Percentiles rank a stretch among this genome's conserved stretches.
Evolutionary conservation across 1,139 yeast genomes (phyloP).

Genomic region (Yamadazyma pseudoaaseri): DNA sequence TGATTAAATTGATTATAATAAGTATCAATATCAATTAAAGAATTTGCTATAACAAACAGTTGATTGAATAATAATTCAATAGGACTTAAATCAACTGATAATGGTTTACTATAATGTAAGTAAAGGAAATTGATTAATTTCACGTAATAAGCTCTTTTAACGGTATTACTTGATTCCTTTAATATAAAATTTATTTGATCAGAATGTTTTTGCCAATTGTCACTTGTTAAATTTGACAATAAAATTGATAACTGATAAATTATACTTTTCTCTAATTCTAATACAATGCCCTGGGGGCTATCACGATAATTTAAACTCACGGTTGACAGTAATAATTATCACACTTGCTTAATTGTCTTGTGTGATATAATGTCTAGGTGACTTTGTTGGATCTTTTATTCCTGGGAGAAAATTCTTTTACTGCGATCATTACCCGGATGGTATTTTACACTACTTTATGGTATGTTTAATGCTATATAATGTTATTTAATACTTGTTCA

Average conservation of each 20-base stretch:
- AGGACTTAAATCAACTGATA: constrained; percentile 3
- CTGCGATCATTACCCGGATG: constrained; percentile 3
- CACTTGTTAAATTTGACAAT: constrained; percentile 40
- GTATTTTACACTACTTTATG: neutral
- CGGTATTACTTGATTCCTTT: constrained; percentile 29
- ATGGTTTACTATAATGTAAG: constrained; percentile 3
- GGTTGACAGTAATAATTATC: constrained; percentile 2
- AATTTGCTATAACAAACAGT: constrained; percentile 13
- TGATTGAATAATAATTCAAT: constrained; percentile 17
- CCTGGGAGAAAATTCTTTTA: constrained; percentile 4
- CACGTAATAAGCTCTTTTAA: constrained; percentile 19
- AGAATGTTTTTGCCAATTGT: constrained; percentile 38
- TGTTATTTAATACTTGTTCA: constrained; percentile 4
- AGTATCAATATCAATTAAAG: constrained; percentile 18
- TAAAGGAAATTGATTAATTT: constrained; percentile 8
- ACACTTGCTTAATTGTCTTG: neutral
- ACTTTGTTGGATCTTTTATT: neutral
- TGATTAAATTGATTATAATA: constrained; percentile 19
- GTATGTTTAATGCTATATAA: neutral
- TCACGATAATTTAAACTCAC: constrained; percentile 11
- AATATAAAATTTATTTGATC: constrained; percentile 50
- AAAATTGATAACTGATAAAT: constrained; percentile 55
- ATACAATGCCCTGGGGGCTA: constrained; percentile 26
- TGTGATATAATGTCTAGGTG: neutral
- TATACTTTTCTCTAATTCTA: constrained; percentile 44